Base-by-base conservation (phyloP, 257 asterid genomes). In the Rhazya stricta region DNA sequence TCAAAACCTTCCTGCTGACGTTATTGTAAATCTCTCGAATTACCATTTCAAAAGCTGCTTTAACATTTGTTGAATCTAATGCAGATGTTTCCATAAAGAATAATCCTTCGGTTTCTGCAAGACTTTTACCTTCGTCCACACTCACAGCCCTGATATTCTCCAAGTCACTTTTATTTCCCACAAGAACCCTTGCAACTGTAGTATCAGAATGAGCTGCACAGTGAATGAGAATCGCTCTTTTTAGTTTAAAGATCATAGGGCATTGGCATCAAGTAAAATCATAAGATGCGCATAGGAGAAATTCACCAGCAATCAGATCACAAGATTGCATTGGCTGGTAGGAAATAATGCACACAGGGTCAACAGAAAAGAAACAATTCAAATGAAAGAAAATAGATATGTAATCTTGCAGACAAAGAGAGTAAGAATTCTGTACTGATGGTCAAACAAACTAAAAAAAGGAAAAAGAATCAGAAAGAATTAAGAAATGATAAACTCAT, bases 31-130 rank as follows among this genome's bases (percentile, higher is more conserved):
- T 80, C 54, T 80, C 84, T 4, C 72, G 78, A 42, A 80, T 46
- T 7, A 80, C 81, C 74, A 80, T 72, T 69, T 80, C 81, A 6
- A 80, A 80, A 12, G 84, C 84, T 53, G 73, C 72, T 53, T 71
- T 76, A 72, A 80, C 83, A 7, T 80, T 76, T 2, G 80, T 80
- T 18, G 84, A 80, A 76, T 80, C 84, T 1, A 80, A 76, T 5
- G 84, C 84, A 21, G 84, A 80, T 67, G 84, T 80, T 41, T 80
- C 84, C 48, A 80, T 76, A 39, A 80, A 80, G 71, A 80, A 80
- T 16, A 80, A n/a, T 66, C 78, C 84, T 80, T 80, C 78, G 0
- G 78, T 67, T 67, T 80, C 84, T 18, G 84, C 84, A 41, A 80
- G 51, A 66, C 71, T 80, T 7, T 78, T 74, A 6, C 81, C 84